Evolutionary conservation across 352 stramenopile species (phyloP), one percentile per base, ranked within the genome.

Genomic region (Peronospora belbahrii): DNA sequence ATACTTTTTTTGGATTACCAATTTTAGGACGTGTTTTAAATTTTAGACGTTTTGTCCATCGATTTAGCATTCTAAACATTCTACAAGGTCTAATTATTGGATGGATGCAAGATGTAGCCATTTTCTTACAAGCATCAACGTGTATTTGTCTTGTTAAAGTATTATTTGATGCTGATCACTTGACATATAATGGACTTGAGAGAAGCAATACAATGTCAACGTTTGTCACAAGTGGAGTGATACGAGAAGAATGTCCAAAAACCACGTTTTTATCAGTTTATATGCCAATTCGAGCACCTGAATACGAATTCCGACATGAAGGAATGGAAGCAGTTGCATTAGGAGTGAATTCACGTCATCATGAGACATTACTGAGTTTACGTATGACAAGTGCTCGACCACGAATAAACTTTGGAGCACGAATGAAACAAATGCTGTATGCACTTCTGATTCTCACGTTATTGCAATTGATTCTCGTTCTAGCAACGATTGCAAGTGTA

Each of bases 81-180:
- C 0, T 79, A 1, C 66, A 78, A 33, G 68, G 67, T 1, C 51
- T 87, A 24, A 7, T 69, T 8, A 70, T 59, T 1, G 75, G 75
- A 0, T 39, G 77, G 25, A 48, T 71, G 22, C 72, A 87, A 33
- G 75, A 87, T 42, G 45, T 83, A 27, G 75, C 75, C 2, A 66
- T 84, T 24, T 83, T 87, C 25, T 52, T 77, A 17, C 75, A 87
- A 37, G 61, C 72, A 0, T 70, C 67, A 11, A 87, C 75, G 2
- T 59, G 78, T 34, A 81, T 87, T 30, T 80, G 71, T 48, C 41
- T 87, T 14, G 70, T 84, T 11, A 87, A 87, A 49, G 54, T 82
- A 23, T 56, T 84, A 28, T 58, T 84, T 18, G 67, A 84, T 54
- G 45, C 44, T 10, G 30, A 61, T 9, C 52, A 41, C 42, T 45